phyloP scores from a whole-genome alignment of 2,329 filamentous ascomycete genomes.

The Colletotrichum zoysiae region DNA sequence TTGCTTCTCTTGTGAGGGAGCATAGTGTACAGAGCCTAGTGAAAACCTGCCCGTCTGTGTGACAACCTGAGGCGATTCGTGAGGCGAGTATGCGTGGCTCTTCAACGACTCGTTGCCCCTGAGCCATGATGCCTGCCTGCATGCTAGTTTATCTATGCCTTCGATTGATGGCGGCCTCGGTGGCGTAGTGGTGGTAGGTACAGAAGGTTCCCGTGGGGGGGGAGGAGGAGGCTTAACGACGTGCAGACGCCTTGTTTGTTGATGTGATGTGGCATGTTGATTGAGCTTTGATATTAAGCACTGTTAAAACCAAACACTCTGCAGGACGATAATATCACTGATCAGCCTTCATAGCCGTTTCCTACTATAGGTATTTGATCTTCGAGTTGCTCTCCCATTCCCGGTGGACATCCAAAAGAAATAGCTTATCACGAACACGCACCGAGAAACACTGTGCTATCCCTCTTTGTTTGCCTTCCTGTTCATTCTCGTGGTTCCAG shows the following conservation, averaged over 20 bases:
- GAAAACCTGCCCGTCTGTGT: neutral
- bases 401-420: no score
- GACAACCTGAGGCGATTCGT: neutral
- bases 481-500: neutral
- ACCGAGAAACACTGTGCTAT: neutral
- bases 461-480: neutral
- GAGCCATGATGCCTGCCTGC: neutral
- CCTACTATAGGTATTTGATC: neutral
- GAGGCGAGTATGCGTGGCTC: neutral
- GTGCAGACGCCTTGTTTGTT: slow-evolving; percentile 3
- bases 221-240: slow-evolving; percentile 2
- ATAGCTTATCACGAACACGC: neutral
- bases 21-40: neutral
- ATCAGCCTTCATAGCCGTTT: neutral
- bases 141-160: slow-evolving; percentile 1
- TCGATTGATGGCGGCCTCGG: slow-evolving; percentile 2
- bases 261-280: slow-evolving; percentile 13
- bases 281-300: neutral
- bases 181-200: neutral
- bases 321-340: neutral
- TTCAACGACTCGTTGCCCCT: neutral
- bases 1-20: neutral
- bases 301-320: neutral
- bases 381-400: neutral
- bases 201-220: slow-evolving; percentile 10